These are phyloP conservation scores for Pseudogymnoascus verrucosus DNA, from an alignment of 2,329 filamentous ascomycete genomes.

Conservation along the genomic window DNA sequence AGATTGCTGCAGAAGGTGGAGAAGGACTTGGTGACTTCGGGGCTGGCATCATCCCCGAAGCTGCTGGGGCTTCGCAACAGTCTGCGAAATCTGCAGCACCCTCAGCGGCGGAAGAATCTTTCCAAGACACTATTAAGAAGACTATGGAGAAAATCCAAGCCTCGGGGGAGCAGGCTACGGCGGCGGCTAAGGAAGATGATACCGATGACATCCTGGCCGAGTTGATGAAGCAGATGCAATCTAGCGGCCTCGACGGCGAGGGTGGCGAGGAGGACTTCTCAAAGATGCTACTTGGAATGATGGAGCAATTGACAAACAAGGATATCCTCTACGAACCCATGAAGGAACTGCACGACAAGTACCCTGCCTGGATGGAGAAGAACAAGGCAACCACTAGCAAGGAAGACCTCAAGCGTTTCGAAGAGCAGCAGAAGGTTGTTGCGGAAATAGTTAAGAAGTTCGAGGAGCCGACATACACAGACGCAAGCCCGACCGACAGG, in stretches of 20 bases:
- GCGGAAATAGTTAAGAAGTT: slow-evolving; percentile 84
- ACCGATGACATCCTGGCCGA: slow-evolving; percentile 81
- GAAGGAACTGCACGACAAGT: slow-evolving; percentile 93
- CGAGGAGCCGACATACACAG: slow-evolving; percentile 71
- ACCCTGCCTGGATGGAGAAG: slow-evolving; percentile 78
- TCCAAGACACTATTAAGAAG: slow-evolving; percentile 84
- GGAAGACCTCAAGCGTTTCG: slow-evolving; percentile 72
- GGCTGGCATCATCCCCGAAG: slow-evolving; percentile 18
- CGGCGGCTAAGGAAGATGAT: slow-evolving; percentile 60
- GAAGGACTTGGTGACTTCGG: slow-evolving; percentile 31
- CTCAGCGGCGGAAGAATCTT: slow-evolving; percentile 51
- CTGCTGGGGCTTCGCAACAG: slow-evolving; percentile 17
- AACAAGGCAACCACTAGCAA: slow-evolving; percentile 57
- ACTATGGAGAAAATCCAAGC: slow-evolving; percentile 96
- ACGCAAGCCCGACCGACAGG: slow-evolving; percentile 71
- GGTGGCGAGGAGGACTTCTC: slow-evolving; percentile 77
- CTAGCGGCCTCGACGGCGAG: slow-evolving; percentile 48
- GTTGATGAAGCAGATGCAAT: slow-evolving; percentile 81
- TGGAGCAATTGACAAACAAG: slow-evolving; percentile 98
- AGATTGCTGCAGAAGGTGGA: slow-evolving; percentile 46
- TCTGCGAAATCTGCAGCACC: slow-evolving; percentile 20
- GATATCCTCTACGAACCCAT: slow-evolving; percentile 98
- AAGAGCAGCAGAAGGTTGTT: slow-evolving; percentile 72
- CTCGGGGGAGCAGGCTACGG: slow-evolving; percentile 77
- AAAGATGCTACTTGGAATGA: slow-evolving; percentile 94